phyloP scores from a whole-genome alignment of 2,329 filamentous ascomycete species.

The Nannizziopsis barbatae region DNA sequence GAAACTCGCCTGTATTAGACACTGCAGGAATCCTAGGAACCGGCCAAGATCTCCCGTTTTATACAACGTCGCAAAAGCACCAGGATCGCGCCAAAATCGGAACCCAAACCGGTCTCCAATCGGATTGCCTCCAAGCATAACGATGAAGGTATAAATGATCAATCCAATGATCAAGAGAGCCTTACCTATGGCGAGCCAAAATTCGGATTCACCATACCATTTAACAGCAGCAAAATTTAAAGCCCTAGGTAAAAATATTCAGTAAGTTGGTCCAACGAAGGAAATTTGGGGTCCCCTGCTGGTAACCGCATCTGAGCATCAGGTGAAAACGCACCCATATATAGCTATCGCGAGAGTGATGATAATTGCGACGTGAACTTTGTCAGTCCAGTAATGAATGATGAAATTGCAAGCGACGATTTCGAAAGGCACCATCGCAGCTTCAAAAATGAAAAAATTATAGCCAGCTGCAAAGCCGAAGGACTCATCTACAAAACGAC shows the following conservation, averaged over 20 bases:
- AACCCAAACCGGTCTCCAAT: slow-evolving; percentile 61
- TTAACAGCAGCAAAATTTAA: slow-evolving; percentile 64
- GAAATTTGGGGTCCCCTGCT: too few relatives aligned
- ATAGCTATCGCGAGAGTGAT: slow-evolving; percentile 37
- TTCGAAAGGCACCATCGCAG: slow-evolving; percentile 42
- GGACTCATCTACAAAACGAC: slow-evolving; percentile 40
- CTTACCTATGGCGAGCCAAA: slow-evolving; percentile 61
- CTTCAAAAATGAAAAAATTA: slow-evolving; percentile 44
- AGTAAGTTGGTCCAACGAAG: background rate
- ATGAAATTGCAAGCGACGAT: slow-evolving; percentile 42
- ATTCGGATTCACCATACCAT: slow-evolving; percentile 68
- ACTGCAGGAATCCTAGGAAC: slow-evolving; percentile 65
- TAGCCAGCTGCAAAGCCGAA: slow-evolving; percentile 39
- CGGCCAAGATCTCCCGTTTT: slow-evolving; percentile 54
- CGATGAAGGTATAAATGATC: slow-evolving; percentile 66
- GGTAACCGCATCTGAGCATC: background rate
- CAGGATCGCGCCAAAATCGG: slow-evolving; percentile 54
- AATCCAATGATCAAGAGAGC: slow-evolving; percentile 60
- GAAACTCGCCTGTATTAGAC: slow-evolving; percentile 59
- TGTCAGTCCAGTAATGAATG: slow-evolving; percentile 40
- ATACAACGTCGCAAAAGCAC: slow-evolving; percentile 58
- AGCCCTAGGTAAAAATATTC: slow-evolving; percentile 22
- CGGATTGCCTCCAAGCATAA: slow-evolving; percentile 75
- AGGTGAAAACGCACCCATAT: slow-evolving; percentile 30
- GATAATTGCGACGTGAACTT: slow-evolving; percentile 37